A percentile compares a stretch with the other conserved stretches of the same genome.
phyloP scores from a whole-genome alignment of 2,329 filamentous ascomycete species.

The Ceratocystis destructans region DNA sequence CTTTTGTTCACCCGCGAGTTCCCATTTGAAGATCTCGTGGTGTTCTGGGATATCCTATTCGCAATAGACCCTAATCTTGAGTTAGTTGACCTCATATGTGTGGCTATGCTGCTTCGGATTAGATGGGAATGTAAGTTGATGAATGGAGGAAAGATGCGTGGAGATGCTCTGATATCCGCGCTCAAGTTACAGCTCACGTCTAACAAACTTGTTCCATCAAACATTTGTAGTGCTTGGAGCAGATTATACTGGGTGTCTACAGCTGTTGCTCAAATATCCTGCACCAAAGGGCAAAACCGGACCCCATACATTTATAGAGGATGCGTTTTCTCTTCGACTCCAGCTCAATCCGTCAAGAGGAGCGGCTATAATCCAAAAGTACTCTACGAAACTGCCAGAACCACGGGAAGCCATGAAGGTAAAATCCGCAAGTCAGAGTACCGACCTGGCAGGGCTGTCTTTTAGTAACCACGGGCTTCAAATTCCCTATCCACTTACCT shows the following conservation, averaged over 20 bases:
- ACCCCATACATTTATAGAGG: slow-evolving; percentile 69
- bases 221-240: slow-evolving; percentile 54
- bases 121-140: slow-evolving; percentile 63
- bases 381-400: slow-evolving; percentile 44
- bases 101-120: slow-evolving; percentile 84
- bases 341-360: slow-evolving; percentile 52
- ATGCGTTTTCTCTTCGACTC: slow-evolving; percentile 61
- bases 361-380: slow-evolving; percentile 53
- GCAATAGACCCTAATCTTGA: slow-evolving; percentile 69
- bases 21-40: slow-evolving; percentile 67
- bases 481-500: slow-evolving; percentile 28
- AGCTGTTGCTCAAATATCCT: slow-evolving; percentile 73
- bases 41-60: slow-evolving; percentile 84
- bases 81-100: slow-evolving; percentile 78
- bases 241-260: slow-evolving; percentile 76
- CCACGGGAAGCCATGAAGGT: slow-evolving; percentile 12
- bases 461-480: background rate
- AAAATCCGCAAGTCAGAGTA: slow-evolving; percentile 19
- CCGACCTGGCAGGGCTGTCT: slow-evolving; percentile 28
- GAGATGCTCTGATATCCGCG: background rate
- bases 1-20: slow-evolving; percentile 90
- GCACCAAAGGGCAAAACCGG: slow-evolving; percentile 46
- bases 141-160: too few species aligned
- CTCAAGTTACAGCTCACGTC: background rate
- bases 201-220: slow-evolving; percentile 22